A percentile compares a stretch with the other conserved stretches of the same genome.
Conservation (phyloP, 1,139 yeast species). For the Torulaspora globosa region DNA sequence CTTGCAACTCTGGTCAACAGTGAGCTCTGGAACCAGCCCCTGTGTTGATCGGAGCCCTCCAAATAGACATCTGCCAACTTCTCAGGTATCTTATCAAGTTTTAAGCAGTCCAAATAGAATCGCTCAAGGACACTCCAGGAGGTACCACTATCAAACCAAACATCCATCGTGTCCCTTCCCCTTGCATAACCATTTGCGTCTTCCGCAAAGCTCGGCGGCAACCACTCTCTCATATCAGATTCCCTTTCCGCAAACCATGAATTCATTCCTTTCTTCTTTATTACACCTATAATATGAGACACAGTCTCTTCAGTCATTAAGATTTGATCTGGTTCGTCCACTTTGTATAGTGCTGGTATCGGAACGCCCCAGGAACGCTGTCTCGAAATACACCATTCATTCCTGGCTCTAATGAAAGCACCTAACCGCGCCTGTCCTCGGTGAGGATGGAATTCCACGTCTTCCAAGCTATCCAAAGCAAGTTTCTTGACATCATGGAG, state of each 20-base stretch:
- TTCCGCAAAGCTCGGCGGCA: slow-evolving; percentile 49
- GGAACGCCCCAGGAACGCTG: slow-evolving; percentile 99
- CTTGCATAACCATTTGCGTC: slow-evolving; percentile 47
- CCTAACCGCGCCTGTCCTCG: slow-evolving; percentile 65
- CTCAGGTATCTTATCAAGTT: slow-evolving; percentile 30
- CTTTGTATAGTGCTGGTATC: slow-evolving; percentile 75
- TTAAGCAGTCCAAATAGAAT: slow-evolving; percentile 37
- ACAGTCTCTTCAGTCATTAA: slow-evolving; percentile 37
- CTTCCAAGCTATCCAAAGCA: slow-evolving; percentile 56
- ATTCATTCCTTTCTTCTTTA: slow-evolving; percentile 52
- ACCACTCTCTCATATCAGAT: slow-evolving; percentile 60
- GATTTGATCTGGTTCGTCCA: slow-evolving; percentile 40
- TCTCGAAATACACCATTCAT: slow-evolving; percentile 97
- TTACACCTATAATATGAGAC: slow-evolving; percentile 34
- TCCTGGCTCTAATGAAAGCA: slow-evolving; percentile 71
- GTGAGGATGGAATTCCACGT: slow-evolving; percentile 68
- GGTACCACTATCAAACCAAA: slow-evolving; percentile 97
- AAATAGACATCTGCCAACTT: slow-evolving; percentile 70
- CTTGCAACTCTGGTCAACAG: slow-evolving; percentile 69
- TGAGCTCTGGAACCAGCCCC: slow-evolving; percentile 99
- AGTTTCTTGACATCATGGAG: slow-evolving; percentile 64
- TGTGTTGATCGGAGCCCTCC: slow-evolving; percentile 95
- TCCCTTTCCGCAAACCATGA: slow-evolving; percentile 68
- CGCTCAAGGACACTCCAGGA: slow-evolving; percentile 71
- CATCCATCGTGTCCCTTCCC: slow-evolving; percentile 94